Evolutionary conservation across 352 stramenopile species (phyloP).

Genomic region (Pythium guiyangense): DNA sequence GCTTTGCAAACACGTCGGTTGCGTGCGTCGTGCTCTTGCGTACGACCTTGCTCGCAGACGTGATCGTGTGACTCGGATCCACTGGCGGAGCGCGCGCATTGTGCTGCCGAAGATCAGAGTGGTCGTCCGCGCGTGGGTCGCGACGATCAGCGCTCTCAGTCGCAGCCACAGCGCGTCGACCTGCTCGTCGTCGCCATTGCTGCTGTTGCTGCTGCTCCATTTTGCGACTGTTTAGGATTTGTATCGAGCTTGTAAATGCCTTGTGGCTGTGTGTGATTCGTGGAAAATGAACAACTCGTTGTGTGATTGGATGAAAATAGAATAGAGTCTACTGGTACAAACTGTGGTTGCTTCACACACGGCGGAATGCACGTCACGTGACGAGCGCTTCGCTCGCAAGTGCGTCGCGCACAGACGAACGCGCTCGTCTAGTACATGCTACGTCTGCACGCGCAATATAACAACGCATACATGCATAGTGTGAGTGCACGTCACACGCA

Average conservation of each 20-base stretch:
- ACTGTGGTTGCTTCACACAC: neutral
- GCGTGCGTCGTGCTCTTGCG: slow-evolving; percentile 8
- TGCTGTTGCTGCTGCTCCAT: slow-evolving; percentile 10
- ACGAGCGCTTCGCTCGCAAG: neutral
- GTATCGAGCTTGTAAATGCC: neutral
- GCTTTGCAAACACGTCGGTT: neutral
- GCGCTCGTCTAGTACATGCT: slow-evolving; percentile 34
- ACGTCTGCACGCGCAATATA: slow-evolving; percentile 13
- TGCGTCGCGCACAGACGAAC: neutral
- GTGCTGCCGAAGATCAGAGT: neutral
- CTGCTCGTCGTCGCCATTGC: slow-evolving; percentile 13
- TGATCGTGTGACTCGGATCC: slow-evolving; percentile 7
- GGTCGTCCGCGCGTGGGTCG: neutral
- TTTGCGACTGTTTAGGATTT: slow-evolving; percentile 2
- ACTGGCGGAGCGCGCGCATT: no score
- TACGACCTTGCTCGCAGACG: slow-evolving; percentile 14
- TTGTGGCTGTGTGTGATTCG: slow-evolving; percentile 1
- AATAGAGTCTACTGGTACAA: slow-evolving; percentile 13
- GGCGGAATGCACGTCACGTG: slow-evolving; percentile 1
- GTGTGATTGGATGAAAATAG: slow-evolving; percentile 12
- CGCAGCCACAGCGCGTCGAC: slow-evolving; percentile 1
- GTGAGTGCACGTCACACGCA: slow-evolving; percentile 1
- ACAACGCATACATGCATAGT: neutral
- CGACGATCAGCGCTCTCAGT: no score
- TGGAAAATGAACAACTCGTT: neutral